Base-by-base conservation (phyloP, 768 basidiomycete species). In the Suillus subluteus region DNA sequence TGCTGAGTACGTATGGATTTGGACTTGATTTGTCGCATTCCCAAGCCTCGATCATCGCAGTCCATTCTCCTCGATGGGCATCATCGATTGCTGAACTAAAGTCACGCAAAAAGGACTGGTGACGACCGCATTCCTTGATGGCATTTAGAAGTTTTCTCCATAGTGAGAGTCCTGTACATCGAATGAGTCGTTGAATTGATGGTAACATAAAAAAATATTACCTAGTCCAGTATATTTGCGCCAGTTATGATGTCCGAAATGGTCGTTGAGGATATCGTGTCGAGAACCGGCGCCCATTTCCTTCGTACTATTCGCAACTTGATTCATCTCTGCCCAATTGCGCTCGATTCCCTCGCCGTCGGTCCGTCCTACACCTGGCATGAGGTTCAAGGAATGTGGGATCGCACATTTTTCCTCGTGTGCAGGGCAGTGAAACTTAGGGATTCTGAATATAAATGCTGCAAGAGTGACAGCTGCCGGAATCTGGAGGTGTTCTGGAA, bases 341-440 rank as follows among this genome's bases (percentile, higher is more conserved):
- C 70, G 68, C 61, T 83, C 82, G 2, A 81, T 70, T 2, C 72
- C 76, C 62, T 83, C 79, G 0, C 80, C 79, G 68, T 81, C 79
- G 0, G 71, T 73, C 2, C 73, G 69, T 12, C 76, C 77, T 16
- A 69, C 69, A 8, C 78, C 73, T 1, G 64, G 41, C 35, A 67
- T 61, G 59, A 75, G 74, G 43, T 73, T 76, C 13, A 82, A 59
- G 26, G 70, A 75, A 65, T 72, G 79, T 5, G 66, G 62, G 7
- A 50, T 61, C 8, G 73, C 73, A 63, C 79, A 80, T 5, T 58
- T 21, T 0, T 67, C 26, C 1, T 68, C 72, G 64, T 82, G 82
- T 1, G 67, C 76, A 26, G 72, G 68, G 41, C 79, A 68, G 46
- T 83, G 82, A 68, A 78, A 79, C 44, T 75, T 75, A 0, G 80